phyloP scores from a whole-genome alignment of 805 yeast species.

The Suhomyces canberraensis region DNA sequence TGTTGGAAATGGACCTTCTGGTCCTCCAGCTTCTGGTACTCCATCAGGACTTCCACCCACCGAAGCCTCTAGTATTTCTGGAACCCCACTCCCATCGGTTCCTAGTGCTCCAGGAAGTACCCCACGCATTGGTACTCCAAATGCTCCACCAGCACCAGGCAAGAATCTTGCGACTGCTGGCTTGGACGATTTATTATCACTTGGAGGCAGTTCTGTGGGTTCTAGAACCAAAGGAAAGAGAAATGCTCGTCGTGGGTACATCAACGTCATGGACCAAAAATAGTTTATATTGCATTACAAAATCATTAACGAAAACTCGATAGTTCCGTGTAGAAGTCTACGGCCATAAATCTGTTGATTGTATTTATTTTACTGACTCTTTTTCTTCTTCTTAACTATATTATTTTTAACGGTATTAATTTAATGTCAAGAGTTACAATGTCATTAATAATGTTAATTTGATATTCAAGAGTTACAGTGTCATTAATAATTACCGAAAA shows the following conservation, averaged over 20 bases:
- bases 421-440: too few species aligned
- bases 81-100: conserved; percentile 7
- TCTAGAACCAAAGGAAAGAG: conserved; percentile 24
- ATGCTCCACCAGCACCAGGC: conserved; percentile 11
- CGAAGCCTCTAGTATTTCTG: neutral
- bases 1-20: conserved; percentile 6
- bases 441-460: too few species aligned
- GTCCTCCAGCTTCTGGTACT: conserved; percentile 8
- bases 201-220: conserved; percentile 24
- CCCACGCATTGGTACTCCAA: conserved; percentile 4
- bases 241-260: conserved; percentile 47
- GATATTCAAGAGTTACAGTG: too few species aligned
- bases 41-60: conserved; percentile 12
- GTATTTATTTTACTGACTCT: too few species aligned
- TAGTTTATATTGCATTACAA: neutral
- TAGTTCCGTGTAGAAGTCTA: too few species aligned
- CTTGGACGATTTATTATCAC: conserved; percentile 36
- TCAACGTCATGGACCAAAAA: conserved; percentile 52
- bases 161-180: conserved; percentile 38
- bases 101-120: conserved; percentile 8
- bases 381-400: too few species aligned
- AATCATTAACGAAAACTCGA: too few species aligned
- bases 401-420: too few species aligned
- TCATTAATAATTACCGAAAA: too few species aligned
- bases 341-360: too few species aligned